These are phyloP conservation scores for Chaetomiaceae sp. DNA, from an alignment of 2,329 filamentous ascomycete species.

Conservation along the genomic window DNA sequence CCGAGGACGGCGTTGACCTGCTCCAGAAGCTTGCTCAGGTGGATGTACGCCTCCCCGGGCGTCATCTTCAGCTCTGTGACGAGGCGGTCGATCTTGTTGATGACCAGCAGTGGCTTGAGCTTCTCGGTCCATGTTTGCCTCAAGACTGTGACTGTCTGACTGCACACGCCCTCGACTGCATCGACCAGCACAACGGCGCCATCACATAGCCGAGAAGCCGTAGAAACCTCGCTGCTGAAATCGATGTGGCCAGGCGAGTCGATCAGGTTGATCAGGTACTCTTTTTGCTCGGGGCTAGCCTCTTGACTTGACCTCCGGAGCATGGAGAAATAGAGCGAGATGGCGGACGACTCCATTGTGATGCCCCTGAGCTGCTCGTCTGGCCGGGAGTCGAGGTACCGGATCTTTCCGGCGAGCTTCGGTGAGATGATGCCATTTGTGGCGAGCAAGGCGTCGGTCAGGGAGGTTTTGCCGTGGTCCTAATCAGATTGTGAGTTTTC, in stretches of 20 bases:
- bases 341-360: slow-evolving; percentile 99
- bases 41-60: slow-evolving; percentile 80
- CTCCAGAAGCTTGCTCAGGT: slow-evolving; percentile 83
- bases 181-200: slow-evolving; percentile 93
- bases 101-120: slow-evolving; percentile 86
- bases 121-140: slow-evolving; percentile 95
- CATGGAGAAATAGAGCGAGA: slow-evolving; percentile 94
- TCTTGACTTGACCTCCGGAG: slow-evolving; percentile 68
- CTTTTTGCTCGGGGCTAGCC: slow-evolving; percentile 66
- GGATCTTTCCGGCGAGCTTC: slow-evolving; percentile 94
- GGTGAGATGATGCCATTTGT: slow-evolving; percentile 99
- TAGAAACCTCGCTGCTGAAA: slow-evolving; percentile 97
- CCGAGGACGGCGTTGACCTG: slow-evolving; percentile 97
- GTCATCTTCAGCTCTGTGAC: slow-evolving; percentile 94
- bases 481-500: slow-evolving; percentile 12
- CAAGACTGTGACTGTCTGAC: slow-evolving; percentile 94
- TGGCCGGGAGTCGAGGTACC: slow-evolving; percentile 91
- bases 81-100: slow-evolving; percentile 97
- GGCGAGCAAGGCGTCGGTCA: slow-evolving; percentile 92
- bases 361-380: slow-evolving; percentile 96
- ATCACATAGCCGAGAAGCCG: slow-evolving; percentile 88
- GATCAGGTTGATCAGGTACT: slow-evolving; percentile 95
- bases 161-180: slow-evolving; percentile 96
- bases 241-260: slow-evolving; percentile 98
- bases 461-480: slow-evolving; percentile 96